Evolutionary conservation across 2,329 filamentous ascomycete genomes (phyloP).

Genomic region (Ophiostoma sp.): DNA sequence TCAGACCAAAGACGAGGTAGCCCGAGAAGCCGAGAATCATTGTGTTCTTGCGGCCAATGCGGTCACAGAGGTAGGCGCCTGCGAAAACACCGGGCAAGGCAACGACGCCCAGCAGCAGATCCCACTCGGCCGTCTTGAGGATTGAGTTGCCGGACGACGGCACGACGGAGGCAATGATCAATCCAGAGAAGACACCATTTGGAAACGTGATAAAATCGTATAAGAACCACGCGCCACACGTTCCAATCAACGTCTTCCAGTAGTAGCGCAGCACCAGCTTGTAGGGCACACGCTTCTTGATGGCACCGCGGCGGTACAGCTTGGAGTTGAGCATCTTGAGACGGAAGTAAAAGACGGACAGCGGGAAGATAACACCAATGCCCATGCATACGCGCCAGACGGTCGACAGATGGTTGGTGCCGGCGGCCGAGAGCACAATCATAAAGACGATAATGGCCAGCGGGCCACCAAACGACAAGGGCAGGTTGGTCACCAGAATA

Average conservation of each 20-base stretch:
- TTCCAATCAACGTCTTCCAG: slow-evolving; percentile 51
- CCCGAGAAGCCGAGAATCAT: slow-evolving; percentile 32
- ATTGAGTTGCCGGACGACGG: slow-evolving; percentile 27
- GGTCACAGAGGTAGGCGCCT: slow-evolving; percentile 29
- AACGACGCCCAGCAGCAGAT: slow-evolving; percentile 34
- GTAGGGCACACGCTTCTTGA: slow-evolving; percentile 51
- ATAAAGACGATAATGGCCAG: slow-evolving; percentile 52
- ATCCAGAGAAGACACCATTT: slow-evolving; percentile 57
- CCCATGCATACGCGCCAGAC: slow-evolving; percentile 55
- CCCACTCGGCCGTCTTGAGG: slow-evolving; percentile 34
- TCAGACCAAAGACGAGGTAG: slow-evolving; percentile 34
- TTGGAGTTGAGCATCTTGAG: slow-evolving; percentile 53
- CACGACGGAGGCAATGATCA: slow-evolving; percentile 45
- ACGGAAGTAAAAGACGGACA: slow-evolving; percentile 56
- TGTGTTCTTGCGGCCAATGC: slow-evolving; percentile 33
- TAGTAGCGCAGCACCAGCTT: slow-evolving; percentile 49
- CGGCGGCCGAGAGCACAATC: slow-evolving; percentile 52
- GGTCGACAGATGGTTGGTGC: slow-evolving; percentile 39
- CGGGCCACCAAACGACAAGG: slow-evolving; percentile 51
- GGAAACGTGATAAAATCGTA: slow-evolving; percentile 58
- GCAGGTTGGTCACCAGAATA: slow-evolving; percentile 55
- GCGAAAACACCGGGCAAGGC: slow-evolving; percentile 31
- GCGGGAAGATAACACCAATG: slow-evolving; percentile 50
- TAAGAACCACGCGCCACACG: slow-evolving; percentile 50
- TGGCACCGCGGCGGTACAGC: slow-evolving; percentile 46